These are phyloP conservation scores for Cylindrotheca fusiformis DNA, from an alignment of 108 stramenopile species.

Conservation along the genomic window DNA sequence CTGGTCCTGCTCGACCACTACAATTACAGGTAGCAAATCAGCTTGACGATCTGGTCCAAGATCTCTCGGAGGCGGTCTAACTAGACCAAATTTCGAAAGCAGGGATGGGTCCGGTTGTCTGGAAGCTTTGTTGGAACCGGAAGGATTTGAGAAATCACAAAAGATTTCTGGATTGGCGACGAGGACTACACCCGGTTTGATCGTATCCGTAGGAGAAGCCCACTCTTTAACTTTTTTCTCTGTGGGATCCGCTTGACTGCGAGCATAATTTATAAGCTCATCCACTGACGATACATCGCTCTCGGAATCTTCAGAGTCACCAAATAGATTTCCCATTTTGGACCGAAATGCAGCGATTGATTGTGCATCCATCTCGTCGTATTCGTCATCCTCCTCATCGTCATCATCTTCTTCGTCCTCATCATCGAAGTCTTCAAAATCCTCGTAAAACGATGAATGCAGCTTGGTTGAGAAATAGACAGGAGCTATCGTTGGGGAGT, in stretches of 20 bases:
- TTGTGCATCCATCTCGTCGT: slow-evolving; percentile 38
- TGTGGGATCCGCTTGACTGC: slow-evolving; percentile 13
- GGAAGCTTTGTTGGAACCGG: slow-evolving; percentile 10
- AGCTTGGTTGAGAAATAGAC: too few species aligned
- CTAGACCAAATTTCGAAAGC: slow-evolving; percentile 75
- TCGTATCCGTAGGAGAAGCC: slow-evolving; percentile 45
- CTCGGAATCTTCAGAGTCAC: slow-evolving; percentile 26
- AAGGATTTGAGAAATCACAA: slow-evolving; percentile 43
- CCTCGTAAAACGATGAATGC: slow-evolving; percentile 42
- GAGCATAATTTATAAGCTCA: slow-evolving; percentile 59
- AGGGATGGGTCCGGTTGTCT: slow-evolving; percentile 42
- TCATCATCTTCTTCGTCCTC: slow-evolving; percentile 64
- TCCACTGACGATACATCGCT: slow-evolving; percentile 34
- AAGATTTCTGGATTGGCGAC: slow-evolving; percentile 78
- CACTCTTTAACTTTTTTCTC: slow-evolving; percentile 39
- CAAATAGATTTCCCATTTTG: slow-evolving; percentile 50
- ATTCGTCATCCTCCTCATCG: slow-evolving; percentile 47
- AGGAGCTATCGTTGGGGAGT: too few species aligned
- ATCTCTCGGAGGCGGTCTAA: slow-evolving; percentile 67
- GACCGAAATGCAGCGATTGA: slow-evolving; percentile 55
- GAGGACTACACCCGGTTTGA: slow-evolving; percentile 59
- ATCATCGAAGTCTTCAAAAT: slow-evolving; percentile 45
- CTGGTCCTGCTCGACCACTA: slow-evolving; percentile 53
- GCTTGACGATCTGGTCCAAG: slow-evolving; percentile 81
- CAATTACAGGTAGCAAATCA: slow-evolving; percentile 72